Percentiles rank a stretch among this genome's conserved stretches.
phyloP scores from a whole-genome alignment of 2,329 filamentous ascomycete genomes.

The Phaeosphaeria sp. region DNA sequence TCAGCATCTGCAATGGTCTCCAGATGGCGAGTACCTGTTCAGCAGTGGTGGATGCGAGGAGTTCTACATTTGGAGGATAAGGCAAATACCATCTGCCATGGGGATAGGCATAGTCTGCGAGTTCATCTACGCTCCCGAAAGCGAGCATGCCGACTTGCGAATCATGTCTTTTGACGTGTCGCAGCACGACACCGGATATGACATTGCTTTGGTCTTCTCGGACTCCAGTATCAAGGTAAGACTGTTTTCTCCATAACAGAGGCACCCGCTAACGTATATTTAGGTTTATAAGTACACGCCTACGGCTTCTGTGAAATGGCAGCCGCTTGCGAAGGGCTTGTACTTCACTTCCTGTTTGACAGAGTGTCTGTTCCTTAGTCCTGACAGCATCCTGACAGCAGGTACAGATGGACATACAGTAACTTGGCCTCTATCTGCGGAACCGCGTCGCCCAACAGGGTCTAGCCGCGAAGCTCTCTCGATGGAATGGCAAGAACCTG shows the following conservation, averaged over 20 bases:
- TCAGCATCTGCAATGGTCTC: slow-evolving; percentile 78
- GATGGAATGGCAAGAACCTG: slow-evolving; percentile 30
- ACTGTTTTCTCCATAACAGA: not conserved
- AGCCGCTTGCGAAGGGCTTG: slow-evolving; percentile 43
- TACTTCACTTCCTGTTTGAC: slow-evolving; percentile 71
- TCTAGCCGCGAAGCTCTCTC: slow-evolving; percentile 29
- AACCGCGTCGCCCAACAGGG: slow-evolving; percentile 8
- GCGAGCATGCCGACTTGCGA: slow-evolving; percentile 70
- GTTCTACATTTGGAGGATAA: slow-evolving; percentile 79
- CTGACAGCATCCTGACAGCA: slow-evolving; percentile 64
- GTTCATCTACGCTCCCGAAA: slow-evolving; percentile 57
- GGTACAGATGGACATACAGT: slow-evolving; percentile 82
- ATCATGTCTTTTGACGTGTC: slow-evolving; percentile 78
- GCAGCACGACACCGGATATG: slow-evolving; percentile 48
- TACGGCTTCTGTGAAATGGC: slow-evolving; percentile 38
- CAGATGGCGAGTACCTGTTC: slow-evolving; percentile 72
- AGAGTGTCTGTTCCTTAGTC: slow-evolving; percentile 57
- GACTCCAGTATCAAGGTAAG: slow-evolving; percentile 75
- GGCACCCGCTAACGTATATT: not conserved
- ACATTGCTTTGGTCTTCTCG: slow-evolving; percentile 78
- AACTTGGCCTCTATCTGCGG: slow-evolving; percentile 59
- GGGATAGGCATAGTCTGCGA: slow-evolving; percentile 61
- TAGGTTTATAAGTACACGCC: slow-evolving; percentile 55
- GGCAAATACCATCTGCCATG: slow-evolving; percentile 57
- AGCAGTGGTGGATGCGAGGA: slow-evolving; percentile 90